Evolutionary conservation across 352 stramenopile species (phyloP).

Genomic region (Globisporangium emineosum): DNA sequence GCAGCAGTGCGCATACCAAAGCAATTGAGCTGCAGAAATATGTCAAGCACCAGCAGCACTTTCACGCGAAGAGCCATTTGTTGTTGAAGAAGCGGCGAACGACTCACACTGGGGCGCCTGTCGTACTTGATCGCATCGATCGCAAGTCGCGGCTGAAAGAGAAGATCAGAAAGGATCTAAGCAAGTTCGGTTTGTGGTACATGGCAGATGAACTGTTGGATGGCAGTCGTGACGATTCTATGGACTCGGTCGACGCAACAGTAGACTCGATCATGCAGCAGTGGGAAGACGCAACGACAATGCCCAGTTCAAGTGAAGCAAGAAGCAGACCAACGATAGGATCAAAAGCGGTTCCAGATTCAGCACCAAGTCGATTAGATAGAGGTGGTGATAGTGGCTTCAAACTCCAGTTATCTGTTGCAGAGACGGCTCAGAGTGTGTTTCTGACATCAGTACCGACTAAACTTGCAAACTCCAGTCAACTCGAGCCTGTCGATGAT

Average conservation of each 20-base stretch:
- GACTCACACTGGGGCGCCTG: conserved; percentile 24
- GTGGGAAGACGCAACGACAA: conserved; percentile 26
- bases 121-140: conserved; percentile 35
- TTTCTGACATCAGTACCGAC: conserved; percentile 28
- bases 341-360: background rate
- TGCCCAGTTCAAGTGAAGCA: background rate
- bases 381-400: background rate
- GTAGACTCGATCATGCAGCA: conserved; percentile 63
- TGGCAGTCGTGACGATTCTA: conserved; percentile 12
- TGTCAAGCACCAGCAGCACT: conserved; percentile 14
- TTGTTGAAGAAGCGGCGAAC: conserved; percentile 23
- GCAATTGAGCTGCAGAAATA: conserved; percentile 2
- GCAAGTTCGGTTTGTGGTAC: conserved; percentile 56
- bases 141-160: conserved; percentile 30
- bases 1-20: conserved; percentile 1
- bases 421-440: background rate
- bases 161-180: conserved; percentile 60
- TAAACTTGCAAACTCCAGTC: background rate
- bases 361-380: background rate
- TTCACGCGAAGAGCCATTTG: conserved; percentile 19
- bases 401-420: background rate
- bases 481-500: background rate
- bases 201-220: conserved; percentile 11
- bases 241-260: conserved; percentile 47
- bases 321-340: background rate